Evolutionary conservation across 2,329 filamentous ascomycete genomes (phyloP).

Genomic region (Oidium heveae): DNA sequence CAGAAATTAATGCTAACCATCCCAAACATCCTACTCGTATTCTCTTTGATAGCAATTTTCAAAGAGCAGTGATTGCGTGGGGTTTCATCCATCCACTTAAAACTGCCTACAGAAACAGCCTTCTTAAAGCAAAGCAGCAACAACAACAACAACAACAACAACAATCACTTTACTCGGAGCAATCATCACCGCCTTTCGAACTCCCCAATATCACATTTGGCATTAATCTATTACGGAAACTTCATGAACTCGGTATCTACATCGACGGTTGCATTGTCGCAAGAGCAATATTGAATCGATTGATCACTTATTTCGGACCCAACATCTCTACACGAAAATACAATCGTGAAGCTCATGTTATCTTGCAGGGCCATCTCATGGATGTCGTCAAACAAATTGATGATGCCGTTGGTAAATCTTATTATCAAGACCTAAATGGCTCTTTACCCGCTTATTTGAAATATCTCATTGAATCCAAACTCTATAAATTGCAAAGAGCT

Average conservation of each 20-base stretch:
- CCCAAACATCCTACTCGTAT: conserved; percentile 14
- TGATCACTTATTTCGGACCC: conserved; percentile 1
- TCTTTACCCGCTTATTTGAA: neutral
- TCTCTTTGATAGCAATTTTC: conserved; percentile 19
- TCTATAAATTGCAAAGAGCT: no score
- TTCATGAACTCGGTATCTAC: conserved; percentile 6
- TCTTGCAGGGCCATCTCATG: neutral
- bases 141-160: no score
- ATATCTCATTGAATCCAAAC: neutral
- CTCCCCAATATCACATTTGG: conserved; percentile 6
- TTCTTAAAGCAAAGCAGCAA: neutral
- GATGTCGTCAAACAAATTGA: neutral
- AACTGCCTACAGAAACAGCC: neutral
- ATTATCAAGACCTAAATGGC: neutral
- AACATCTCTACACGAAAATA: neutral
- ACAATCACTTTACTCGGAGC: neutral
- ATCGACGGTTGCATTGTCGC: conserved; percentile 4
- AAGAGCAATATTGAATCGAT: conserved; percentile 1
- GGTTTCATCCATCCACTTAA: conserved; percentile 17
- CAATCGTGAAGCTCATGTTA: neutral
- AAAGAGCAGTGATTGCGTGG: conserved; percentile 23
- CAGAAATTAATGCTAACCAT: conserved; percentile 5
- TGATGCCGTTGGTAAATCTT: neutral
- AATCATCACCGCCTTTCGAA: neutral
- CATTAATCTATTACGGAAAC: conserved; percentile 9